phyloP scores from a whole-genome alignment of 495 filamentous ascomycete genomes.

The Recurvomyces mirabilis region DNA sequence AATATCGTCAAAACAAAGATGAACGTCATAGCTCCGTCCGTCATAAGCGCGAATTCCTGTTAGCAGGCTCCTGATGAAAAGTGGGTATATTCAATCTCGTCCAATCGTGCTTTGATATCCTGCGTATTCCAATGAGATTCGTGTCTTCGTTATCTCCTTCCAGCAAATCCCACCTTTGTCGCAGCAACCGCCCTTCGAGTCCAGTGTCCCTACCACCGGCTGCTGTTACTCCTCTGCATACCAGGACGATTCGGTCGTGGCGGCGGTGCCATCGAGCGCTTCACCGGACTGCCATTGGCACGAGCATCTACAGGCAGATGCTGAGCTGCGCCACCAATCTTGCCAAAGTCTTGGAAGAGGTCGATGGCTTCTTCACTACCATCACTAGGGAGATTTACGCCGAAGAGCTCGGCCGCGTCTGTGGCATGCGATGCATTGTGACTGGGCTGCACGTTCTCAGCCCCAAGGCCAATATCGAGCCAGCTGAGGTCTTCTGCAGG shows the following conservation, averaged over 20 bases:
- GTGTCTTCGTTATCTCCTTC: too few species aligned
- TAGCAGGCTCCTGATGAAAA: too few species aligned
- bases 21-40: too few species aligned
- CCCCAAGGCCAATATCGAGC: conserved; percentile 9
- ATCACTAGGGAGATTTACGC: conserved; percentile 43
- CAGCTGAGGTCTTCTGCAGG: conserved; percentile 16
- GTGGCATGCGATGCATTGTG: conserved; percentile 41
- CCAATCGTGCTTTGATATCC: too few species aligned
- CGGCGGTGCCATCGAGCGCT: conserved; percentile 3
- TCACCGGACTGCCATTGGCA: conserved; percentile 16
- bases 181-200: not conserved
- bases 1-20: conserved; percentile 8
- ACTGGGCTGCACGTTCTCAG: conserved; percentile 25
- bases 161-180: not conserved
- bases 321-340: conserved; percentile 47
- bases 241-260: conserved; percentile 8
- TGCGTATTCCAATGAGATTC: too few species aligned
- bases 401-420: conserved; percentile 48
- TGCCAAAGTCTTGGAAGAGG: conserved; percentile 79
- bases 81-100: too few species aligned
- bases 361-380: conserved; percentile 56
- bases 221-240: conserved; percentile 12
- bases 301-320: not conserved
- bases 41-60: too few species aligned
- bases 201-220: conserved; percentile 14